phyloP scores from a whole-genome alignment of 2,329 filamentous ascomycete species.

The Pseudogymnoascus sp. region DNA sequence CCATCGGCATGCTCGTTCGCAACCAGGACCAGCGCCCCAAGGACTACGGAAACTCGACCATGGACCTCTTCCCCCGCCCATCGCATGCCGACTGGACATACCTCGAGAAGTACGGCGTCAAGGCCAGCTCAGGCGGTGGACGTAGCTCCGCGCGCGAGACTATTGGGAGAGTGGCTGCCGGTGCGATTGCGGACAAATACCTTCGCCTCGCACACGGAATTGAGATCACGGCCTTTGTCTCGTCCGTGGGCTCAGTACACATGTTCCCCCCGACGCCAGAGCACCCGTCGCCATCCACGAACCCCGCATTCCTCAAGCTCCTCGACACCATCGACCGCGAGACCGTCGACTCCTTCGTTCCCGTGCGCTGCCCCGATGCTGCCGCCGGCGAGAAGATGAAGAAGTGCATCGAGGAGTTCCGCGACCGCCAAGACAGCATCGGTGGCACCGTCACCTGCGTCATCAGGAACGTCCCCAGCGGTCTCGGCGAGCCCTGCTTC shows the following conservation, averaged over 20 bases:
- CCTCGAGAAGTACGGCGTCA: constrained; percentile 92
- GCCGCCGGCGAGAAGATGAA: constrained; percentile 65
- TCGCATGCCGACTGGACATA: constrained; percentile 97
- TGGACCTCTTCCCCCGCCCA: constrained; percentile 85
- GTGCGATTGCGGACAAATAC: constrained; percentile 91
- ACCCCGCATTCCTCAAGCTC: constrained; percentile 72
- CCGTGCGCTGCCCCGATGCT: constrained; percentile 76
- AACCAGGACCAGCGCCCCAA: constrained; percentile 91
- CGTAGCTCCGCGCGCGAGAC: constrained; percentile 91
- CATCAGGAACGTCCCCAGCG: constrained; percentile 75
- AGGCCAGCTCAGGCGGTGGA: constrained; percentile 83
- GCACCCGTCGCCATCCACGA: constrained; percentile 61
- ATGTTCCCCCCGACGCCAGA: constrained; percentile 66
- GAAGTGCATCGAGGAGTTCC: constrained; percentile 67
- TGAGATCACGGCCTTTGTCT: constrained; percentile 86
- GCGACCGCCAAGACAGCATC: constrained; percentile 77
- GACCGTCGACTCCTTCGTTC: constrained; percentile 75
- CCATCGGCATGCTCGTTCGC: constrained; percentile 77
- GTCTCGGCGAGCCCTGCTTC: constrained; percentile 89
- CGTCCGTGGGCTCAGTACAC: constrained; percentile 73
- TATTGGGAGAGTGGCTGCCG: constrained; percentile 84
- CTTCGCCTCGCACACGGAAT: constrained; percentile 71
- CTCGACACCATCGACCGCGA: constrained; percentile 65
- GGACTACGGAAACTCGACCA: constrained; percentile 84
- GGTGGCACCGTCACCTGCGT: constrained; percentile 94